Evolutionary conservation across 1,139 yeast species (phyloP).

Genomic region (Geotrichum citri-aurantii): DNA sequence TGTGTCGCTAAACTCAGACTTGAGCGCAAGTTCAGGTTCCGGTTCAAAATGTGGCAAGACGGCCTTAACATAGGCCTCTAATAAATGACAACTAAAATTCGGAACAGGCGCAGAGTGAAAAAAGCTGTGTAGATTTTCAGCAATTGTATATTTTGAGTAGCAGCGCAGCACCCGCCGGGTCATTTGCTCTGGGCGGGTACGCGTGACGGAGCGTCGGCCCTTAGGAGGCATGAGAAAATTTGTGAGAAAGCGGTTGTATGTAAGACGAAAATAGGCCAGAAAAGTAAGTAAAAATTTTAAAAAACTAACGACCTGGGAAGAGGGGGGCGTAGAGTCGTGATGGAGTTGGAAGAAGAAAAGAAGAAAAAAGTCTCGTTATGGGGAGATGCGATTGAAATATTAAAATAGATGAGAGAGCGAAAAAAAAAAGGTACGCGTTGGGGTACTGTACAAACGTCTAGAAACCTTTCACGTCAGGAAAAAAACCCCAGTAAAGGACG

Average conservation of each 20-base stretch:
- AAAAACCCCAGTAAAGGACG: not conserved
- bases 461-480: not conserved
- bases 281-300: not conserved
- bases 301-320: not conserved
- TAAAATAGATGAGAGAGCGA: not conserved
- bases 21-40: constrained; percentile 2
- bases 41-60: constrained; percentile 4
- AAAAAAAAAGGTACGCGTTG: not conserved
- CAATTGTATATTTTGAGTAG: constrained; percentile 8
- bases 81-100: constrained; percentile 7
- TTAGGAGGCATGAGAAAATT: constrained; percentile 9
- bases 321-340: not conserved
- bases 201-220: constrained; percentile 2
- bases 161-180: constrained; percentile 13
- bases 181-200: not conserved
- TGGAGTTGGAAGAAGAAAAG: not conserved
- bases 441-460: not conserved
- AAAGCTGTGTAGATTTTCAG: constrained; percentile 6
- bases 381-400: not conserved
- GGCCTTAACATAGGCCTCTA: constrained; percentile 15
- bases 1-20: not conserved
- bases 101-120: constrained; percentile 8
- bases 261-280: not conserved
- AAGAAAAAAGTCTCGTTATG: not conserved
- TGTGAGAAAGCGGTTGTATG: not conserved